Evolutionary conservation across 2,329 filamentous ascomycete genomes (phyloP), one percentile per base, ranked within the genome.

Genomic region (Sclerotiophoma versabilis): DNA sequence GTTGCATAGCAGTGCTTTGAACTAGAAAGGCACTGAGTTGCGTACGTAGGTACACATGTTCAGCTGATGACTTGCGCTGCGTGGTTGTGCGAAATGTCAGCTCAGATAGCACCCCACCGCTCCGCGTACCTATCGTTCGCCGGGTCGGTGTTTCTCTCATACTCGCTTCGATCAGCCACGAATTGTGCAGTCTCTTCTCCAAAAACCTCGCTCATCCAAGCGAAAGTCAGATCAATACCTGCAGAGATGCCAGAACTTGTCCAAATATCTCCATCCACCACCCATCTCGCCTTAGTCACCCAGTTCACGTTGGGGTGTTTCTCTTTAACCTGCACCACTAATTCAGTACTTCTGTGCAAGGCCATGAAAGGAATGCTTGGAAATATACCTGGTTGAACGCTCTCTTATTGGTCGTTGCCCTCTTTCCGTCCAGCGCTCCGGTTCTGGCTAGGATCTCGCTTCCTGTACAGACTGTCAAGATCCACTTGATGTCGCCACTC

Each of bases 381-480:
- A 1, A 12, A 63, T 64, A 17, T 64, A 69, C 67, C 7, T 64
- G 64, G 22, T 73, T 70, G 78, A 83, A 90, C 0, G 80, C 78
- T 6, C 71, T 71, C 72, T 90, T 91, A 68, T 90, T 91, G 14
- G 84, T 87, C 3, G 88, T 91, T 4, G 86, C 88, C 14, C 79
- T 75, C 56, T 75, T 77, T 0, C 84, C 83, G 55, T 89, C 80
- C 25, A 91, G 69, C 2, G 89, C 70, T 0, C 87, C 87, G 0
- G 86, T 77, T 36, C 77, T 74, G 0, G 87, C 87, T 0, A 84
- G 78, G 4, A 89, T 71, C 2, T 81, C 81, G 4, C 84, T 79
- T 0, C 88, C 88, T 1, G 86, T 91, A 70, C 88, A 91, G 1
- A 91, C 80, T 0, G 86, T 88, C 36, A 91, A 76, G 11, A 88